Conservation (phyloP, 306 rosid species). For the Vigna trinervia region DNA sequence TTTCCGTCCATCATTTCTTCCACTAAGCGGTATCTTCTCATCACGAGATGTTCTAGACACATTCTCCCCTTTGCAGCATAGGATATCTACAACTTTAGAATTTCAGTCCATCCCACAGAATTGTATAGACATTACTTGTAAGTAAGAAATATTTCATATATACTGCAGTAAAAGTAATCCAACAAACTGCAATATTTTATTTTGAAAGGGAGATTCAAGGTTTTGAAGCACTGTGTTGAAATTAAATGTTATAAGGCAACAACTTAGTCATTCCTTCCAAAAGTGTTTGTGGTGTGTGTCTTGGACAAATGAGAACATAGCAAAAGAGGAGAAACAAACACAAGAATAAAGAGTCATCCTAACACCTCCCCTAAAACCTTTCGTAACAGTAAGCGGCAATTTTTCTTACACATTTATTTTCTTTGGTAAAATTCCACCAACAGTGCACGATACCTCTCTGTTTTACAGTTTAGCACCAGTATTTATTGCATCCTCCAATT, state of each 20-base stretch:
- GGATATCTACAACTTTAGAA: conserved; percentile 52
- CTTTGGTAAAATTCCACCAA: background rate
- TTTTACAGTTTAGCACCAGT: background rate
- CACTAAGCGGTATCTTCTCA: conserved; percentile 64
- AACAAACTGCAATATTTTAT: background rate
- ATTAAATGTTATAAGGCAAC: background rate
- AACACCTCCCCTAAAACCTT: background rate
- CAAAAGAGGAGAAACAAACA: background rate
- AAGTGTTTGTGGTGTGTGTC: background rate
- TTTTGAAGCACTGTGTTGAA: background rate
- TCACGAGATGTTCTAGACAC: conserved; percentile 49
- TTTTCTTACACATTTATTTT: background rate
- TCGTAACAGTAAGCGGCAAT: background rate
- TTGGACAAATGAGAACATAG: background rate
- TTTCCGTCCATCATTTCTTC: conserved; percentile 54
- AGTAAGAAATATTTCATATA: conserved; percentile 1
- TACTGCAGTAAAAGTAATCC: background rate
- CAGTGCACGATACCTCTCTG: background rate
- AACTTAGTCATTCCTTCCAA: background rate
- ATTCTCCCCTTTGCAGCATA: conserved; percentile 67
- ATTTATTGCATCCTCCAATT: conserved; percentile 2
- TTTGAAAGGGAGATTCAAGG: background rate
- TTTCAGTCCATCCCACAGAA: conserved; percentile 49
- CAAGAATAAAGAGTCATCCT: background rate
- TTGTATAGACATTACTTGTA: conserved; percentile 14